These are phyloP conservation scores for Ascocoryne sarcoides DNA, from an alignment of 2,329 filamentous ascomycete species.

Conservation along the genomic window DNA sequence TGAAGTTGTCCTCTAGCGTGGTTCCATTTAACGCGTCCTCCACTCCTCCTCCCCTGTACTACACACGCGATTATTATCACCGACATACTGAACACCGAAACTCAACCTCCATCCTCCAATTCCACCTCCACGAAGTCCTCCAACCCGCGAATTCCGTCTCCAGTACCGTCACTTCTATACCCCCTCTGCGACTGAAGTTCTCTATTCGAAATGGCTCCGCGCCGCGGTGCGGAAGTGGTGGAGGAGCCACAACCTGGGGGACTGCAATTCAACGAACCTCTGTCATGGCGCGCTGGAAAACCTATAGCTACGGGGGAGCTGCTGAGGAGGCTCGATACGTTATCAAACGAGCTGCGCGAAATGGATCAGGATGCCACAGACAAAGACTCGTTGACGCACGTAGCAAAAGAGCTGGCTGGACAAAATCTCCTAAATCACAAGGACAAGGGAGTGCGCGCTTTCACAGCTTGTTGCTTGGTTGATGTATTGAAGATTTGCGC, in stretches of 20 bases:
- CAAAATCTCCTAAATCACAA: slow-evolving; percentile 82
- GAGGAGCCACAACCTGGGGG: slow-evolving; percentile 30
- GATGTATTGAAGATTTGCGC: slow-evolving; percentile 90
- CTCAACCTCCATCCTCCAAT: background rate
- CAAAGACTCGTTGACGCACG: slow-evolving; percentile 70
- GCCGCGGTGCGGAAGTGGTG: slow-evolving; percentile 25
- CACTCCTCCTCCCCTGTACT: background rate
- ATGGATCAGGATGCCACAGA: slow-evolving; percentile 84
- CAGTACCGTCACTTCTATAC: background rate
- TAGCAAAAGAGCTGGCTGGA: slow-evolving; percentile 76
- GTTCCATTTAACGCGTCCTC: background rate
- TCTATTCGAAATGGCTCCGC: slow-evolving; percentile 25
- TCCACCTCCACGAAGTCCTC: background rate
- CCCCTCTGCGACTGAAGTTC: background rate
- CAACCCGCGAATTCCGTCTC: background rate
- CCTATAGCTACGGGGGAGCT: slow-evolving; percentile 78
- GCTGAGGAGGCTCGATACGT: slow-evolving; percentile 67
- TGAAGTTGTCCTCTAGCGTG: background rate
- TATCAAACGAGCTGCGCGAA: slow-evolving; percentile 74
- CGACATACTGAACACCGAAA: background rate
- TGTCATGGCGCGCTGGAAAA: slow-evolving; percentile 88
- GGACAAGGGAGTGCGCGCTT: slow-evolving; percentile 87
- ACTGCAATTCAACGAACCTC: slow-evolving; percentile 73
- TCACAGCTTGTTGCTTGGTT: slow-evolving; percentile 79
- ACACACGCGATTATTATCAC: background rate